Conservation (phyloP, 371 early-diverging fungal species). For the Rhizopus microsporus region DNA sequence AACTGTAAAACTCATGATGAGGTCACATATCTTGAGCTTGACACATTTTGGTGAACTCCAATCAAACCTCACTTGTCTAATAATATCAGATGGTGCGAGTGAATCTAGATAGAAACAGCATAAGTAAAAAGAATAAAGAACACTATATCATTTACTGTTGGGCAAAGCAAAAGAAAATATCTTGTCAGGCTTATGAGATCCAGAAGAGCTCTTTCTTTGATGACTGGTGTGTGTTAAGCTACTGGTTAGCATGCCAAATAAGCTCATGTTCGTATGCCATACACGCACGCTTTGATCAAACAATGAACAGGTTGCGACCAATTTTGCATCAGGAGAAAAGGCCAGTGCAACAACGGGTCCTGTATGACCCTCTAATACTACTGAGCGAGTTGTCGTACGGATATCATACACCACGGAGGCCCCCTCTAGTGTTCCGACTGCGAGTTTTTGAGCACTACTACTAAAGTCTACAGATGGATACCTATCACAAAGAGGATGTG, state of each 20-base stretch:
- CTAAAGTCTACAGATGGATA: slow-evolving; percentile 81
- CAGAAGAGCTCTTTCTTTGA: slow-evolving; percentile 22
- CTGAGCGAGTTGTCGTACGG: slow-evolving; percentile 80
- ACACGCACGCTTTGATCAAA: slow-evolving; percentile 72
- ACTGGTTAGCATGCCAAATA: slow-evolving; percentile 72
- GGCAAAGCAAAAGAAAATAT: slow-evolving; percentile 72
- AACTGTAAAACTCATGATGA: slow-evolving; percentile 67
- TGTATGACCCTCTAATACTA: slow-evolving; percentile 75
- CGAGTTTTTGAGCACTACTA: slow-evolving; percentile 72
- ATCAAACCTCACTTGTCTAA: slow-evolving; percentile 64
- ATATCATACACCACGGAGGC: slow-evolving; percentile 79
- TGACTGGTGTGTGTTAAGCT: slow-evolving; percentile 35
- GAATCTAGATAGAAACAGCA: slow-evolving; percentile 23
- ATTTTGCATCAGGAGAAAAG: slow-evolving; percentile 81
- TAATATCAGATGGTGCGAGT: slow-evolving; percentile 41
- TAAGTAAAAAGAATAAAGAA: slow-evolving; percentile 4
- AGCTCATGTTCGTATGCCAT: slow-evolving; percentile 75
- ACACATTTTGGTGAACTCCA: slow-evolving; percentile 71
- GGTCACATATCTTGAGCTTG: slow-evolving; percentile 54
- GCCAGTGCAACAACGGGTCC: slow-evolving; percentile 69
- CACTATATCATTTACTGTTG: slow-evolving; percentile 31
- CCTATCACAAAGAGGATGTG: slow-evolving; percentile 15
- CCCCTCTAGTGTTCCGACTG: slow-evolving; percentile 82
- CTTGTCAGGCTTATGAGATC: slow-evolving; percentile 55
- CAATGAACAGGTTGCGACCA: slow-evolving; percentile 74